Conservation (phyloP, 495 filamentous ascomycete genomes). For the Penicillium egyptiacum region DNA sequence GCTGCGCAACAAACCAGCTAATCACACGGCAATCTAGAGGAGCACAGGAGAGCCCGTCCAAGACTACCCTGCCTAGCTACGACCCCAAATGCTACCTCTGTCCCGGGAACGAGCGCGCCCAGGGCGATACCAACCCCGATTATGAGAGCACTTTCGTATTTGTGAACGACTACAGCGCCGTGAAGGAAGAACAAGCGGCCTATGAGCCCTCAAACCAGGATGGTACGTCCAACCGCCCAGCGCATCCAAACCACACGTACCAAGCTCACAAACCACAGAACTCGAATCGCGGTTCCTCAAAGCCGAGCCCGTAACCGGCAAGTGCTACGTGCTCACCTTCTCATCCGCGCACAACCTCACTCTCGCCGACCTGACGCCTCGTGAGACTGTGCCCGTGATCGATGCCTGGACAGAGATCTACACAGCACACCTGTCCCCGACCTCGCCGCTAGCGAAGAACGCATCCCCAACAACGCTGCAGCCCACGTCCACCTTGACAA, state of each 20-base stretch:
- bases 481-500: conserved; percentile 47
- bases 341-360: conserved; percentile 87
- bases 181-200: conserved; percentile 84
- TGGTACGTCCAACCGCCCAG: conserved; percentile 35
- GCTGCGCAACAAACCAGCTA: neutral
- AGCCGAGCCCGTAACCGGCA: conserved; percentile 84
- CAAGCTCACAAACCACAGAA: conserved; percentile 43
- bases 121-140: conserved; percentile 82
- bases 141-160: conserved; percentile 91
- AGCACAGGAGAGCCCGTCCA: conserved; percentile 80
- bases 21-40: conserved; percentile 62
- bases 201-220: conserved; percentile 57
- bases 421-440: conserved; percentile 69
- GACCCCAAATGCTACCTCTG: conserved; percentile 96
- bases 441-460: conserved; percentile 60
- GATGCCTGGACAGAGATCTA: conserved; percentile 89
- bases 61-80: conserved; percentile 73
- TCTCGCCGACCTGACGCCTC: conserved; percentile 75
- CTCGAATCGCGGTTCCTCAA: conserved; percentile 76
- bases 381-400: conserved; percentile 73
- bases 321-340: conserved; percentile 97
- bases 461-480: conserved; percentile 49
- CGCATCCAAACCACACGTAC: neutral
- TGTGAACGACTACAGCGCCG: conserved; percentile 96
- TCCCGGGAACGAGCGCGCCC: conserved; percentile 87